phyloP scores from a whole-genome alignment of 805 yeast genomes.

The Cyberlindnera subsufficiens region DNA sequence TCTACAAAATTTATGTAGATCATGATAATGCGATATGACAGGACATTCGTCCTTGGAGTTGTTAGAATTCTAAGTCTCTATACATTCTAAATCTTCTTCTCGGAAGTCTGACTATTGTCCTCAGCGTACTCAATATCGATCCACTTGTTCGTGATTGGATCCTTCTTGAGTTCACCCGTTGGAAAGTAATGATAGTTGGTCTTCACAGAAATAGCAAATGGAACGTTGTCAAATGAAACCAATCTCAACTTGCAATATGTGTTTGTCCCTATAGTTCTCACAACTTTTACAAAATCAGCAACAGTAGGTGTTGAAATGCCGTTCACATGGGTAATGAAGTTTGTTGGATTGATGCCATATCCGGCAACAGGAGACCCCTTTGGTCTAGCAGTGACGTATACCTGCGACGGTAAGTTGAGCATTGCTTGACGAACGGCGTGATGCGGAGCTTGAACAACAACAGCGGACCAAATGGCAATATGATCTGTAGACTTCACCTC shows the following conservation, averaged over 20 bases:
- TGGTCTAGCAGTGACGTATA: constrained; percentile 71
- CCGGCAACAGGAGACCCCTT: constrained; percentile 85
- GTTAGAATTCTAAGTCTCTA: not conserved
- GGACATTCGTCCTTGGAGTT: not conserved
- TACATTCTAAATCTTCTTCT: constrained; percentile 14
- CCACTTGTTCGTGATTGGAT: constrained; percentile 44
- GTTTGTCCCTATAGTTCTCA: constrained; percentile 67
- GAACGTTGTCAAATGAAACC: constrained; percentile 81
- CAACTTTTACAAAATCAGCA: constrained; percentile 58
- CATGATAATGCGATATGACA: not conserved
- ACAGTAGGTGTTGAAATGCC: constrained; percentile 67
- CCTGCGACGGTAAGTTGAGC: constrained; percentile 70
- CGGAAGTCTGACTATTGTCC: constrained; percentile 23
- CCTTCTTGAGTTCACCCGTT: constrained; percentile 54
- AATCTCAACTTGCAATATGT: constrained; percentile 76
- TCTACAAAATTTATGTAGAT: not conserved
- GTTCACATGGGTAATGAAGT: constrained; percentile 86
- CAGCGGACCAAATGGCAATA: constrained; percentile 78
- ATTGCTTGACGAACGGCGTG: constrained; percentile 86
- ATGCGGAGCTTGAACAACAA: constrained; percentile 81
- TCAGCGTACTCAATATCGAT: constrained; percentile 43
- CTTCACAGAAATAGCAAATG: constrained; percentile 78
- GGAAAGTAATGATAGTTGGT: constrained; percentile 89
- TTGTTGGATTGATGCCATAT: constrained; percentile 71
- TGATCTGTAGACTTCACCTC: constrained; percentile 58